These are phyloP conservation scores for Parietichytrium sp. DNA, from an alignment of 108 stramenopile genomes.

Conservation along the genomic window DNA sequence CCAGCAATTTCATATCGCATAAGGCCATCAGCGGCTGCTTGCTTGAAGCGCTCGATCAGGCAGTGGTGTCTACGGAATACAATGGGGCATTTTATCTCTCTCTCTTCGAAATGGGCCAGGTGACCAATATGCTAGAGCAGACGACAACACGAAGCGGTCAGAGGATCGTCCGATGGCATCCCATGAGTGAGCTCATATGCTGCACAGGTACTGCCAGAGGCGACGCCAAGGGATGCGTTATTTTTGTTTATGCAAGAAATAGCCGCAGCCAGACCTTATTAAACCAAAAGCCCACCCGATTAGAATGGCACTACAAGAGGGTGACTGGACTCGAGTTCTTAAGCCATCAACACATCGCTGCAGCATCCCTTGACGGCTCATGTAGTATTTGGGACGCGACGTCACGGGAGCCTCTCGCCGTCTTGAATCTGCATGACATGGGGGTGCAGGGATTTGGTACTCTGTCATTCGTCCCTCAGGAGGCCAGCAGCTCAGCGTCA, in stretches of 20 bases:
- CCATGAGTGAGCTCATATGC: not conserved
- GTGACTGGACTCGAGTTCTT: not conserved
- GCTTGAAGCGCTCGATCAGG: not conserved
- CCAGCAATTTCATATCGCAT: slow-evolving; percentile 28
- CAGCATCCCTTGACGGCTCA: not conserved
- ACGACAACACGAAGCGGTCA: slow-evolving; percentile 1
- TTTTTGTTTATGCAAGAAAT: not conserved
- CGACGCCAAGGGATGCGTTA: slow-evolving; percentile 11
- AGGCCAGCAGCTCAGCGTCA: not conserved
- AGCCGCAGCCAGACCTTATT: not conserved
- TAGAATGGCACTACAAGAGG: not conserved
- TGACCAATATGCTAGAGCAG: not conserved
- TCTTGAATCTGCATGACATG: not conserved
- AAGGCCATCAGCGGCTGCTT: not conserved
- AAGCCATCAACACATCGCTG: not conserved
- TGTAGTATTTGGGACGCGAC: not conserved
- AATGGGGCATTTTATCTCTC: not conserved
- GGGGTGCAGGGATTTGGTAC: not conserved
- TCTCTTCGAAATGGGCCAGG: not conserved
- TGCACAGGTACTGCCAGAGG: not conserved
- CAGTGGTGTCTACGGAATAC: not conserved
- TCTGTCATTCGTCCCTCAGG: not conserved
- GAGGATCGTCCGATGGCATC: slow-evolving; percentile 30
- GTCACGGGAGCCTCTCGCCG: not conserved
- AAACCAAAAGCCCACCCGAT: not conserved